A percentile compares a stretch with the other conserved stretches of the same genome.
Evolutionary conservation across 257 asterid genomes (phyloP).

Genomic region (Solanum virginianum): DNA sequence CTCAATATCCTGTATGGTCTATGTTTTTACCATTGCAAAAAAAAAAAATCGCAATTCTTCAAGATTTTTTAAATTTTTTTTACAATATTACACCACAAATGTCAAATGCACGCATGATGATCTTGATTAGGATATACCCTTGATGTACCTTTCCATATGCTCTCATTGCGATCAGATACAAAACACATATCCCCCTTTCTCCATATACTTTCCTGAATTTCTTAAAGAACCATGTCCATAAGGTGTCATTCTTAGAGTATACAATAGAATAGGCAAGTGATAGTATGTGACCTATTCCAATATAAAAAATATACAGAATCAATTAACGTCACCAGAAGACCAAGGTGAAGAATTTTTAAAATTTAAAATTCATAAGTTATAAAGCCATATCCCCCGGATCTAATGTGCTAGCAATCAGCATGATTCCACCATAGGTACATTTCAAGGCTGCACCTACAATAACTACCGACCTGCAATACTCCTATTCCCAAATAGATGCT

Average conservation of each 20-base stretch:
- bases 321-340: too few species aligned
- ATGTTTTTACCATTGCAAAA: neutral
- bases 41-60: neutral
- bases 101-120: neutral
- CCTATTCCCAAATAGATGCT: too few species aligned
- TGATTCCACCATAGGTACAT: too few species aligned
- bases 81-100: neutral
- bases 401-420: too few species aligned
- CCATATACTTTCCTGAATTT: neutral
- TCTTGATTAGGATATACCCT: neutral
- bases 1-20: neutral
- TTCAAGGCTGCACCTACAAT: too few species aligned
- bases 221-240: neutral
- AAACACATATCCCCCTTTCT: neutral
- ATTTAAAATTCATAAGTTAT: too few species aligned
- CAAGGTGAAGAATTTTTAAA: too few species aligned
- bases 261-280: neutral
- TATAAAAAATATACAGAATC: neutral
- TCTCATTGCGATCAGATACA: neutral
- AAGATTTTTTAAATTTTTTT: neutral
- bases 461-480: too few species aligned
- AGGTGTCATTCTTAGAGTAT: neutral
- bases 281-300: neutral
- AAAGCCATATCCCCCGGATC: too few species aligned
- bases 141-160: neutral